Evolutionary conservation across 345 rosid genomes (phyloP).

Genomic region (Citrus australasica): DNA sequence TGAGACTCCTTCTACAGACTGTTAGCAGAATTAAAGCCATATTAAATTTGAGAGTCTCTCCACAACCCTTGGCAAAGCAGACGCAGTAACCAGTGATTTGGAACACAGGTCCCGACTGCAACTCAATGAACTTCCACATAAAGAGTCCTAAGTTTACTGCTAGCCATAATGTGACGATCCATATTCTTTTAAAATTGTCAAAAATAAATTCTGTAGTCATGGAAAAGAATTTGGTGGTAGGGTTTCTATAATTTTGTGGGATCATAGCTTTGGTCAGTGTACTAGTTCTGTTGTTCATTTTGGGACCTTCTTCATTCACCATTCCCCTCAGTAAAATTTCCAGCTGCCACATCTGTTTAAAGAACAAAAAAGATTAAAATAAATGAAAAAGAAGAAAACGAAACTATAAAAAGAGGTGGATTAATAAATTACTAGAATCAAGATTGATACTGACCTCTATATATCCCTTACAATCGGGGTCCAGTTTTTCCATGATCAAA

Average conservation of each 20-base stretch:
- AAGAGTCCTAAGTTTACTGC: slow-evolving; percentile 42
- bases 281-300: slow-evolving; percentile 26
- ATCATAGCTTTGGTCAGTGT: slow-evolving; percentile 74
- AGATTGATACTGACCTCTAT: slow-evolving; percentile 57
- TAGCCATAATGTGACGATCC: slow-evolving; percentile 55
- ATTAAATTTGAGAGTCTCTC: slow-evolving; percentile 83
- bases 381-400: no score
- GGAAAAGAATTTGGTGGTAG: slow-evolving; percentile 46
- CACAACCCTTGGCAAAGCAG: slow-evolving; percentile 79
- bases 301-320: slow-evolving; percentile 45
- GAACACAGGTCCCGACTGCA: slow-evolving; percentile 32
- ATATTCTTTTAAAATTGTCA: slow-evolving; percentile 70
- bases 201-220: slow-evolving; percentile 36
- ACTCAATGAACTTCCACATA: slow-evolving; percentile 51
- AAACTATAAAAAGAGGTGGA: no score
- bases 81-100: slow-evolving; percentile 77
- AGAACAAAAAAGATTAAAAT: not conserved
- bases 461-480: slow-evolving; percentile 84
- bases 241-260: slow-evolving; percentile 66
- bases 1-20: slow-evolving; percentile 73
- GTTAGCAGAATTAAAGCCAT: slow-evolving; percentile 90
- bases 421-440: not conserved
- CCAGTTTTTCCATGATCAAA: slow-evolving; percentile 97
- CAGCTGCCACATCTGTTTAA: slow-evolving; percentile 87
- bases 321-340: slow-evolving; percentile 72